A percentile compares a stretch with the other conserved stretches of the same genome.
Evolutionary conservation across 805 yeast genomes (phyloP).

Genomic region (Candida peoriensis): DNA sequence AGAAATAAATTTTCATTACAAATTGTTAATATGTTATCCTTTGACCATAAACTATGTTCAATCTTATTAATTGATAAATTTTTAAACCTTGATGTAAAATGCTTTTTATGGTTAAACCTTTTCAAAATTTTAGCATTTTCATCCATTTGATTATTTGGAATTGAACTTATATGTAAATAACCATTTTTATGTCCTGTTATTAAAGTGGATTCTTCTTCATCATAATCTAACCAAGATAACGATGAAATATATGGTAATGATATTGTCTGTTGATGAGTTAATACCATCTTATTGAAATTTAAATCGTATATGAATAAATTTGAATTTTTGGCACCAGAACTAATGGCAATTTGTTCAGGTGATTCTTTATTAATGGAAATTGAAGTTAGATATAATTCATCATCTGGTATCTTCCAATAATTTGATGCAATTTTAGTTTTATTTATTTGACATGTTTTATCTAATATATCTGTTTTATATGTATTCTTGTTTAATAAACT

Average conservation of each 20-base stretch:
- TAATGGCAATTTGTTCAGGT: slow-evolving; percentile 40
- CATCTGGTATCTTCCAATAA: slow-evolving; percentile 27
- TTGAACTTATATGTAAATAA: slow-evolving; percentile 60
- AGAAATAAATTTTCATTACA: slow-evolving; percentile 68
- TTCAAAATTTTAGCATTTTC: slow-evolving; percentile 69
- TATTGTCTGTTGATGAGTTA: slow-evolving; percentile 58
- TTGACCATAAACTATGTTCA: slow-evolving; percentile 17
- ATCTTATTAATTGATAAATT: slow-evolving; percentile 15
- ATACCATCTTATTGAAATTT: slow-evolving; percentile 32
- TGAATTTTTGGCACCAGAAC: slow-evolving; percentile 39
- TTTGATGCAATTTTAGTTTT: slow-evolving; percentile 28
- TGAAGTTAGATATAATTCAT: slow-evolving; percentile 40
- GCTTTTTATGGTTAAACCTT: slow-evolving; percentile 74
- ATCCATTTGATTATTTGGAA: slow-evolving; percentile 49
- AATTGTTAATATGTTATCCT: slow-evolving; percentile 42
- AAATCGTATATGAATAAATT: slow-evolving; percentile 50
- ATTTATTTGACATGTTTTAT: slow-evolving; percentile 37
- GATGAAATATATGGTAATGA: slow-evolving; percentile 50
- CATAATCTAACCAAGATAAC: slow-evolving; percentile 46
- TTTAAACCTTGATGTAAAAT: slow-evolving; percentile 31
- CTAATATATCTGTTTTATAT: slow-evolving; percentile 30
- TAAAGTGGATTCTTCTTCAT: slow-evolving; percentile 33
- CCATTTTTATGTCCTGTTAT: slow-evolving; percentile 80
- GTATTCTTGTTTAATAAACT: slow-evolving; percentile 18
- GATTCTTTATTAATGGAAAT: slow-evolving; percentile 29